Evolutionary conservation across 1,284 basidiomycete genomes (phyloP), one percentile per base, ranked within the genome.

Genomic region (Ustilago tritici): DNA sequence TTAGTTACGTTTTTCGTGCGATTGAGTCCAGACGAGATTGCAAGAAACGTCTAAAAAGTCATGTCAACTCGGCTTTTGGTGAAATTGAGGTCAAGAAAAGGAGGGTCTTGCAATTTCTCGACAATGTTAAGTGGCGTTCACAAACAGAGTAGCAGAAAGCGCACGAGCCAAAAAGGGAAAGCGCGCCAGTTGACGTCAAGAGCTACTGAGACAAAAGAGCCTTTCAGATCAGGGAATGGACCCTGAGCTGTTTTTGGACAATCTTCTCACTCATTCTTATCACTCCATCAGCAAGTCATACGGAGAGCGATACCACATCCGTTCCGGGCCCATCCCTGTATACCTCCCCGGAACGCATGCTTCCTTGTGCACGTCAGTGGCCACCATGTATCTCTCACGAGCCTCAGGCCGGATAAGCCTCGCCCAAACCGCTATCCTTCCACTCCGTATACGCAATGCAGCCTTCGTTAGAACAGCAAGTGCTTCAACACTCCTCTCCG

Each of bases 181-280:
- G 49, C 23, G 49, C 56, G 66, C 56, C n/a, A 9, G 59, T 56
- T 69, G 66, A 69, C 66, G 66, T 69, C 57, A 62, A 61, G 36
- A 34, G 17, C 31, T 28, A 35, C 32, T n/a, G 52, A 63, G 19
- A 41, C 35, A 38, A 43, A 53, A 41, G 32, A 31, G 19, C 15
- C 12, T 10, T 14, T 38, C 36, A 38, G 14, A 38, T 38, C 36
- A 46, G 23, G 15, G 35, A 53, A 40, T 55, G 65, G 65, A 67
- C 65, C 65, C 65, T 67, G 65, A 66, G 57, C 64, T 64, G 52
- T 23, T 43, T 23, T 43, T 19, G 11, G 49, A 10, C 35, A 31
- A 23, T 6, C 35, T 36, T 41, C 35, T 36, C 19, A 31, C 9
- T 34, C 28, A 28, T 38, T 28, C 38, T 43, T 57, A 57, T 57